A percentile compares a stretch with the other conserved stretches of the same genome.
Evolutionary conservation across 768 basidiomycete species (phyloP).

Genomic region (Flagelloscypha sp.): DNA sequence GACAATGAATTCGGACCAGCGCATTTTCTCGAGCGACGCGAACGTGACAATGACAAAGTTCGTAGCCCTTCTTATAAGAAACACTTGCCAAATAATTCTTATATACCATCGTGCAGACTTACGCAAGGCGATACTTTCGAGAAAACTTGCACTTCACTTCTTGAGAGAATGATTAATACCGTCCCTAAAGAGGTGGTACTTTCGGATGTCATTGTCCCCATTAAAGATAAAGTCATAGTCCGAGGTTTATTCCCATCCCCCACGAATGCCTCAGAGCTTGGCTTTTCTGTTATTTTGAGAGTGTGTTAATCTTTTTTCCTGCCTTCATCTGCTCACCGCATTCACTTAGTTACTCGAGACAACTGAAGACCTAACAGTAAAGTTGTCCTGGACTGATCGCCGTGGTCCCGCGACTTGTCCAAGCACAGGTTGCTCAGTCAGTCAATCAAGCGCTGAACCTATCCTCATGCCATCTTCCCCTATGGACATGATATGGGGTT

Average conservation of each 20-base stretch:
- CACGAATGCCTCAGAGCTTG: too few relatives aligned
- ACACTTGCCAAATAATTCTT: too few relatives aligned
- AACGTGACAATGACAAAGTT: constrained; percentile 10
- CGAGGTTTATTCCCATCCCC: too few relatives aligned
- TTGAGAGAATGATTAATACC: constrained; percentile 40
- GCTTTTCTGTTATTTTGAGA: too few relatives aligned
- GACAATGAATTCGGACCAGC: constrained; percentile 8
- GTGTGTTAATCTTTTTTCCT: too few relatives aligned
- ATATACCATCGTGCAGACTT: too few relatives aligned
- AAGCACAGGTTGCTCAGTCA: constrained; percentile 1
- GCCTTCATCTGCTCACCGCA: too few relatives aligned
- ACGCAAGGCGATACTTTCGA: constrained; percentile 28
- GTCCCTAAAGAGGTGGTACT: constrained; percentile 37
- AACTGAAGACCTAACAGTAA: too few relatives aligned
- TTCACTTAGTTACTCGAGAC: too few relatives aligned
- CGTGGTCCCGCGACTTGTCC: too few relatives aligned
- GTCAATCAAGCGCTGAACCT: constrained; percentile 2
- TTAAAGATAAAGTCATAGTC: constrained; percentile 36
- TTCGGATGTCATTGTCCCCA: constrained; percentile 35
- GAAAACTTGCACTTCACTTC: constrained; percentile 28
- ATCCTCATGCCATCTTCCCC: background rate
- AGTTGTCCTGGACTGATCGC: too few relatives aligned
- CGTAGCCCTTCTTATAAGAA: constrained; percentile 1
- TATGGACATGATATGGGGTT: background rate
- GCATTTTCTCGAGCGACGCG: constrained; percentile 10